Evolutionary conservation across 2,329 filamentous ascomycete species (phyloP).

Genomic region (Colletotrichum plurivorum): DNA sequence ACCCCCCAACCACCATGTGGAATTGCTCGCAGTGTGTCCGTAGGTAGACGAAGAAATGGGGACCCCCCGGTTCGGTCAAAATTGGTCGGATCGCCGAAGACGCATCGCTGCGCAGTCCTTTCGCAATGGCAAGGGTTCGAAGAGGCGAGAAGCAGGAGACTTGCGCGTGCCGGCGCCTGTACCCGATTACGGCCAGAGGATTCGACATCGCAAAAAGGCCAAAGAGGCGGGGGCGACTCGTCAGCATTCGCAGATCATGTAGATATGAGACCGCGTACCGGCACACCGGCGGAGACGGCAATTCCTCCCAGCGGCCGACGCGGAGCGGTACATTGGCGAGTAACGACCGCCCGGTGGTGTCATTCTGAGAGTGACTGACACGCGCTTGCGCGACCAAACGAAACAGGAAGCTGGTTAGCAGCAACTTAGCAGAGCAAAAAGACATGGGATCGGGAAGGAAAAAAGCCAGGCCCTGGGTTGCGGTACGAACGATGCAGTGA

Average conservation of each 20-base stretch:
- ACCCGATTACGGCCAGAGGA: conserved; percentile 29
- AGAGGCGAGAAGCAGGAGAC: background rate
- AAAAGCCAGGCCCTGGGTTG: background rate
- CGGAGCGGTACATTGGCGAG: background rate
- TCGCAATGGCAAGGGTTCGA: background rate
- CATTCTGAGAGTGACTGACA: conserved; percentile 16
- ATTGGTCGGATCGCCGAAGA: conserved; percentile 19
- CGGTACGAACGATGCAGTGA: background rate
- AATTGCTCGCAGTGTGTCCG: conserved; percentile 16
- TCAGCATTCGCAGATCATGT: conserved; percentile 36
- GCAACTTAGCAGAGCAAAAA: background rate
- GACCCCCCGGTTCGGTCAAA: background rate
- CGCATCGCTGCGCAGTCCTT: background rate
- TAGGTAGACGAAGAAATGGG: background rate
- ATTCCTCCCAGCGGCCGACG: no score
- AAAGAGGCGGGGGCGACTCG: conserved; percentile 25
- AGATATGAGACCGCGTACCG: conserved; percentile 35
- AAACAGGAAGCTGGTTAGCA: conserved; percentile 35
- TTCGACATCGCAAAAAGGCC: conserved; percentile 23
- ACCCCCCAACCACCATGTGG: conserved; percentile 11
- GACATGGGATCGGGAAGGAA: no score
- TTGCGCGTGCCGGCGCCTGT: background rate
- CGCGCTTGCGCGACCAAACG: conserved; percentile 29
- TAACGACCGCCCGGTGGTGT: background rate
- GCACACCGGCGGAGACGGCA: no score